These are phyloP conservation scores for Castanospermum australe DNA, from an alignment of 306 rosid species.

Conservation along the genomic window DNA sequence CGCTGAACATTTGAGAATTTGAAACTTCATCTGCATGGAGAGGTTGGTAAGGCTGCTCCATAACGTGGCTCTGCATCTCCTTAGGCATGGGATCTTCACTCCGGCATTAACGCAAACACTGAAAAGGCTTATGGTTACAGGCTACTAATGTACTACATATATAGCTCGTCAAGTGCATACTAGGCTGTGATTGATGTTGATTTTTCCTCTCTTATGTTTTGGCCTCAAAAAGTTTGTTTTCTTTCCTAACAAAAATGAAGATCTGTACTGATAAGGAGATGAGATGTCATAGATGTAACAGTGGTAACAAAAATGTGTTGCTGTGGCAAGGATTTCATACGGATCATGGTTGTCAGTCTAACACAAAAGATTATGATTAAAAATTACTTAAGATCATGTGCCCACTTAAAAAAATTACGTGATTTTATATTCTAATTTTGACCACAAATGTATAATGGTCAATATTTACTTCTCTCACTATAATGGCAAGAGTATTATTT, in stretches of 20 bases:
- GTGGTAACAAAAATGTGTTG: background rate
- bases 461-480: no score
- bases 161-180: background rate
- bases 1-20: slow-evolving; percentile 23
- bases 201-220: background rate
- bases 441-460: no score
- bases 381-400: no score
- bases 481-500: no score
- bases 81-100: slow-evolving; percentile 28
- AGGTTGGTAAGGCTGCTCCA: slow-evolving; percentile 48
- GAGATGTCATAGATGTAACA: slow-evolving; percentile 24
- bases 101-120: background rate
- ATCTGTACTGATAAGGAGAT: background rate
- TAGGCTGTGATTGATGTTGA: slow-evolving; percentile 23
- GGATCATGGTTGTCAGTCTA: no score
- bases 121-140: background rate
- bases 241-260: background rate
- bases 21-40: slow-evolving; percentile 46
- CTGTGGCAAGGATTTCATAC: background rate
- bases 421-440: no score
- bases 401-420: no score
- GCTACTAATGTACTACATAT: background rate
- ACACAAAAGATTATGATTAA: no score
- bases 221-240: background rate
- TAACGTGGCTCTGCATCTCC: slow-evolving; percentile 36